Evolutionary conservation across 164 flowering plant genomes (phyloP).

Genomic region (Vitis labrusca): DNA sequence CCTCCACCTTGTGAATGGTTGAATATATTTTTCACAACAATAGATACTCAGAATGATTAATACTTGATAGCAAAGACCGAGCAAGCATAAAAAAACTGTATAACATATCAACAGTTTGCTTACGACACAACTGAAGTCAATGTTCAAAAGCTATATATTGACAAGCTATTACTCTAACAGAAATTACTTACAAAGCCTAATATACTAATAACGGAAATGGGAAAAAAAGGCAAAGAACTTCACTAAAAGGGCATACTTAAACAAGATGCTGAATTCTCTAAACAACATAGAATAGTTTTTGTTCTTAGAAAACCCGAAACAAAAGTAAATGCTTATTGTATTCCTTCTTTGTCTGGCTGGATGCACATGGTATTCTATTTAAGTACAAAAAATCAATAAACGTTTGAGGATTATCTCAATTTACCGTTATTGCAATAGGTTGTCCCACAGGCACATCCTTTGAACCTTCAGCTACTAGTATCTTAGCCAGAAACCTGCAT

Average conservation of each 20-base stretch:
- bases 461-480: slow-evolving; percentile 62
- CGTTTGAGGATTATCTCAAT: background rate
- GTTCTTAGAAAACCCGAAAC: background rate
- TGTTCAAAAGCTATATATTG: too few relatives aligned
- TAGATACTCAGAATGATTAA: background rate
- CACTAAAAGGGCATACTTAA: too few relatives aligned
- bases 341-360: background rate
- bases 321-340: background rate
- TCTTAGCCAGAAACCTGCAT: slow-evolving; percentile 64
- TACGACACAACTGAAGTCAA: too few relatives aligned
- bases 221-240: too few relatives aligned
- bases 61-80: background rate
- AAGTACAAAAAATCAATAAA: background rate
- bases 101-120: too few relatives aligned
- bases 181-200: too few relatives aligned
- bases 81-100: background rate
- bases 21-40: background rate
- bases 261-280: background rate
- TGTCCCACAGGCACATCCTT: slow-evolving; percentile 70
- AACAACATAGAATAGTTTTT: background rate
- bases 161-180: too few relatives aligned
- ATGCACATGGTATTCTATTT: slow-evolving; percentile 1
- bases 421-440: slow-evolving; percentile 65
- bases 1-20: slow-evolving; percentile 51
- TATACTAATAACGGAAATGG: too few relatives aligned